Percentiles rank a stretch among this genome's conserved stretches.
These are phyloP conservation scores for Physcomitrellopsis africana DNA, from an alignment of 225 moss, liverwort and hornwort species.

Conservation along the genomic window DNA sequence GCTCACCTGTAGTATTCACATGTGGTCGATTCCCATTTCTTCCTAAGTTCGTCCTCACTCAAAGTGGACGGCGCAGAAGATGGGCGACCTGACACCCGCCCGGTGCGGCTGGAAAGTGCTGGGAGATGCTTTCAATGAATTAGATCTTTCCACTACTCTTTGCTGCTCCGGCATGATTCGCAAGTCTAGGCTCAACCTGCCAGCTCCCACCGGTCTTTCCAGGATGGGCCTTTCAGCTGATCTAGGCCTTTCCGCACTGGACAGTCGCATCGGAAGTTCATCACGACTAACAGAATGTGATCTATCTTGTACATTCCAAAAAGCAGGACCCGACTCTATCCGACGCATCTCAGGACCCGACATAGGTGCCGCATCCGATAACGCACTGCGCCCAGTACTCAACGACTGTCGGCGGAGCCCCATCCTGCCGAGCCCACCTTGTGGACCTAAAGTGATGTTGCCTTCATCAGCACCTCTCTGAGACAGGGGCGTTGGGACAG, in stretches of 20 bases:
- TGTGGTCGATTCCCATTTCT: constrained; percentile 74
- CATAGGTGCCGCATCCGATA: constrained; percentile 67
- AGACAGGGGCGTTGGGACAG: constrained; percentile 81
- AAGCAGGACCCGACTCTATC: constrained; percentile 56
- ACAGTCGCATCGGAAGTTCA: constrained; percentile 71
- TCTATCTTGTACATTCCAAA: constrained; percentile 61
- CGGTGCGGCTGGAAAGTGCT: constrained; percentile 52
- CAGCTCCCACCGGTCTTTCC: constrained; percentile 64
- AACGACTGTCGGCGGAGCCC: constrained; percentile 57
- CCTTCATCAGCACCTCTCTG: constrained; percentile 81
- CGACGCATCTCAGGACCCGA: constrained; percentile 62
- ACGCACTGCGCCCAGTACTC: constrained; percentile 67
- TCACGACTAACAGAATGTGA: constrained; percentile 63
- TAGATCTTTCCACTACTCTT: constrained; percentile 44
- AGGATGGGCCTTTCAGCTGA: constrained; percentile 77
- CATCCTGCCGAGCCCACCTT: constrained; percentile 84
- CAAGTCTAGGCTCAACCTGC: constrained; percentile 69
- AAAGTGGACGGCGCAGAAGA: constrained; percentile 48
- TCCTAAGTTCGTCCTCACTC: constrained; percentile 77
- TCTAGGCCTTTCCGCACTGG: constrained; percentile 70
- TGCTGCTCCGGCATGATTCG: constrained; percentile 63
- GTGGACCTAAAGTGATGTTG: constrained; percentile 77
- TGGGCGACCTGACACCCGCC: constrained; percentile 49
- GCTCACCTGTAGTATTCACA: constrained; percentile 78
- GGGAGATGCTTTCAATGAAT: constrained; percentile 30